Evolutionary conservation across 306 rosid species (phyloP).

Genomic region (Oxytropis ochrocephala): DNA sequence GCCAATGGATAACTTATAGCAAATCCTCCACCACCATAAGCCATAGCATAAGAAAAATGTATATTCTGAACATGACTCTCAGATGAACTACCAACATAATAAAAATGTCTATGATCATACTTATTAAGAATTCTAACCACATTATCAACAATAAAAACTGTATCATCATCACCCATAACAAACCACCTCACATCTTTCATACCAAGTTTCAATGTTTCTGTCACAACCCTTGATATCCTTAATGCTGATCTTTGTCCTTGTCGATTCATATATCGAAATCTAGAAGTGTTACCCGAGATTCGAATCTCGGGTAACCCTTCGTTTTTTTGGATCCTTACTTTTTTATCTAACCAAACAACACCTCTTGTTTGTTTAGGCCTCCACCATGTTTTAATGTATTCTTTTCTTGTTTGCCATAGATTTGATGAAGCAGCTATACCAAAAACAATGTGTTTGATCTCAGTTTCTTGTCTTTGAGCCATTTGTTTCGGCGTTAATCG

Average conservation of each 20-base stretch:
- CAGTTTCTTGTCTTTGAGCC: conserved; percentile 30
- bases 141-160: conserved; percentile 71
- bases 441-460: conserved; percentile 65
- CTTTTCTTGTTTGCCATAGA: conserved; percentile 63
- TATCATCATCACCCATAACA: conserved; percentile 94
- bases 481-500: conserved; percentile 4
- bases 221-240: conserved; percentile 76
- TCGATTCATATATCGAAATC: conserved; percentile 51
- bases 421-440: conserved; percentile 82
- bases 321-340: conserved; percentile 17
- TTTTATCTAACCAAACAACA: conserved; percentile 71
- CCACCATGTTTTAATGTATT: conserved; percentile 88
- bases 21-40: conserved; percentile 91
- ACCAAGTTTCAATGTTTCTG: conserved; percentile 79
- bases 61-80: conserved; percentile 90
- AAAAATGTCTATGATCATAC: conserved; percentile 70
- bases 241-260: conserved; percentile 81
- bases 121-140: conserved; percentile 55
- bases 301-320: conserved; percentile 66
- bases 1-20: conserved; percentile 93
- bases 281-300: conserved; percentile 52
- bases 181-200: conserved; percentile 87
- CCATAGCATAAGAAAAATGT: conserved; percentile 82
- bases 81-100: conserved; percentile 78
- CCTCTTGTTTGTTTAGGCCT: conserved; percentile 72